Conservation (phyloP, 1,139 yeast species). For the Casaregolazyma lundiana region DNA sequence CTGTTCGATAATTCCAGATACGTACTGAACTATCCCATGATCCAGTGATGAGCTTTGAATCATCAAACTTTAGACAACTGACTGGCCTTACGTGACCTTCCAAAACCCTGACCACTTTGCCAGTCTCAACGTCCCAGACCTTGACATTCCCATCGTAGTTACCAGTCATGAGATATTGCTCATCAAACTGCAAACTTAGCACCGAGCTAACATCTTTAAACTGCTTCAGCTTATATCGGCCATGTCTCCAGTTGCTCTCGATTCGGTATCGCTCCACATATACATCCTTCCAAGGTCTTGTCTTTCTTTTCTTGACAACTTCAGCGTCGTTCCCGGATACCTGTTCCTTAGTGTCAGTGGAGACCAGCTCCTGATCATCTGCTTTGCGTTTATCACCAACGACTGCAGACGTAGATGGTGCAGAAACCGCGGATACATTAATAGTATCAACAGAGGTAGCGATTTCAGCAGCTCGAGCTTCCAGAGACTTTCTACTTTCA, state of each 20-base stretch:
- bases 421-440: neutral
- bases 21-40: constrained; percentile 87
- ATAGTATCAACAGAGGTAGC: neutral
- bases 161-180: constrained; percentile 79
- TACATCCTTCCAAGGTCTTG: constrained; percentile 93
- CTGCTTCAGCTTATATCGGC: constrained; percentile 56
- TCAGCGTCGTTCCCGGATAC: neutral
- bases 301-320: constrained; percentile 27
- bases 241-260: constrained; percentile 93
- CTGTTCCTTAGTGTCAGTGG: neutral
- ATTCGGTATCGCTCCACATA: constrained; percentile 86
- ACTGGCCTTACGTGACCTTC: constrained; percentile 85
- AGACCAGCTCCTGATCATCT: neutral
- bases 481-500: constrained; percentile 14
- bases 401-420: constrained; percentile 6
- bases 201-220: constrained; percentile 92
- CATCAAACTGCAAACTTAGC: constrained; percentile 75
- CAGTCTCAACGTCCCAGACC: constrained; percentile 83
- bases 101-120: constrained; percentile 69
- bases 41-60: constrained; percentile 84
- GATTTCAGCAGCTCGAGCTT: constrained; percentile 7
- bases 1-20: constrained; percentile 94
- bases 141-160: constrained; percentile 85
- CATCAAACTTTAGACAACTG: constrained; percentile 76
- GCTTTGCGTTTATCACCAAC: constrained; percentile 5